Evolutionary conservation across 768 basidiomycete genomes (phyloP), one percentile per base, ranked within the genome.

Genomic region (Amanita brunnescens): DNA sequence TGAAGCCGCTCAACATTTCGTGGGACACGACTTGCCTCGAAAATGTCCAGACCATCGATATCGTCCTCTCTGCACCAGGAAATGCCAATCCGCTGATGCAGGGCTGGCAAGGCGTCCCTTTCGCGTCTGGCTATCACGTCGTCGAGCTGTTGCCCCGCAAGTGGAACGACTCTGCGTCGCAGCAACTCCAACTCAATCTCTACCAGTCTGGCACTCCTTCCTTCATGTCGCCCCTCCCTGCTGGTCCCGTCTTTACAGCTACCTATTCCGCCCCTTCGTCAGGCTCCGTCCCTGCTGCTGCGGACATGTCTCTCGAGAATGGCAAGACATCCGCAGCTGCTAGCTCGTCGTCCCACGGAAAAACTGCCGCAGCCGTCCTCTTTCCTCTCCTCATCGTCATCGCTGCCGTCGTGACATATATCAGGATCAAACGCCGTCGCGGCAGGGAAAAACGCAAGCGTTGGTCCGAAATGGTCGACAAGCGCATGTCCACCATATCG

Each of bases 401-500:
- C 23, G 49, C 78, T 18, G 68, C 66, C 37, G 54, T 72, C 32
- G 70, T 62, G 9, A 59, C 68, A 0, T 87, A 79, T 64, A 61
- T 91, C 69, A 77, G 66, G 60, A 66, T 69, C 52, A 76, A 65
- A 46, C 79, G 88, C 53, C 59, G 64, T 26, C 75, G 66, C 55
- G 70, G 72, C 45, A 68, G 67, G 51, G 70, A 76, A 24, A 74
- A 84, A 62, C 72, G 77, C 59, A 74, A 69, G 63, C 72, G 72
- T 18, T 91, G 79, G 73, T 80, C 75, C 35, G 74, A 81, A 62
- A 76, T 71, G 8, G 64, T 91, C 63, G 88, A 91, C 69, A 81
- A 80, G 64, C 84, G 88, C 64, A 90, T 91, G 88, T 84, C 81
- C 2, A 86, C 83, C 44, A 87, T 90, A 57, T 83, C 81, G 5